phyloP scores from a whole-genome alignment of 2,329 filamentous ascomycete genomes.

The Periconia digitata region DNA sequence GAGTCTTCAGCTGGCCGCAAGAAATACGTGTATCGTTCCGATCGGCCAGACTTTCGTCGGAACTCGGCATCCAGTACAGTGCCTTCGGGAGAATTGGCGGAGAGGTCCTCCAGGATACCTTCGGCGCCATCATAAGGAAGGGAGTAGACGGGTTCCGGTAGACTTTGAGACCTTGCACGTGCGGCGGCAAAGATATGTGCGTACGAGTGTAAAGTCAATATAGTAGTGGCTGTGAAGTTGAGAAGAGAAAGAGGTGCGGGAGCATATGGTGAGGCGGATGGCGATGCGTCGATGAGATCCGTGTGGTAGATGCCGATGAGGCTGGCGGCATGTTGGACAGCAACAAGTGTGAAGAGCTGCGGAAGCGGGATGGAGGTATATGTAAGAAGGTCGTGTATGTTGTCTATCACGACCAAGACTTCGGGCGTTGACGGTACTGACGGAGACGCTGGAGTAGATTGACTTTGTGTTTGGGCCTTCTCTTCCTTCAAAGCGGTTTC shows the following conservation, averaged over 20 bases:
- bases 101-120: slow-evolving; percentile 72
- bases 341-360: slow-evolving; percentile 69
- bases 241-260: slow-evolving; percentile 67
- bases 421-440: slow-evolving; percentile 8
- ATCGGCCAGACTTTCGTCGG: slow-evolving; percentile 76
- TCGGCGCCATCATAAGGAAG: slow-evolving; percentile 71
- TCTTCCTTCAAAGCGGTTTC: slow-evolving; percentile 20
- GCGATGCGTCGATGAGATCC: slow-evolving; percentile 65
- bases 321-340: slow-evolving; percentile 65
- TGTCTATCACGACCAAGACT: slow-evolving; percentile 74
- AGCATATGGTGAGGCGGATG: slow-evolving; percentile 45
- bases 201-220: slow-evolving; percentile 73
- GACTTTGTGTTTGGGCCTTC: slow-evolving; percentile 5
- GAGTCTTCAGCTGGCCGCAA: slow-evolving; percentile 34
- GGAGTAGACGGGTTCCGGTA: slow-evolving; percentile 76
- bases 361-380: slow-evolving; percentile 49
- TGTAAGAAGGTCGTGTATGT: slow-evolving; percentile 65
- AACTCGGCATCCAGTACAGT: slow-evolving; percentile 87
- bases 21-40: slow-evolving; percentile 70
- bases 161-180: slow-evolving; percentile 73
- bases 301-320: slow-evolving; percentile 80
- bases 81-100: slow-evolving; percentile 49
- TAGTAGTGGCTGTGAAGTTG: slow-evolving; percentile 83
- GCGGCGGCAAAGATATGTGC: slow-evolving; percentile 73
- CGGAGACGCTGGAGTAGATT: not conserved